These are phyloP conservation scores for Russula olivacea DNA, from an alignment of 768 basidiomycete genomes.

Conservation along the genomic window DNA sequence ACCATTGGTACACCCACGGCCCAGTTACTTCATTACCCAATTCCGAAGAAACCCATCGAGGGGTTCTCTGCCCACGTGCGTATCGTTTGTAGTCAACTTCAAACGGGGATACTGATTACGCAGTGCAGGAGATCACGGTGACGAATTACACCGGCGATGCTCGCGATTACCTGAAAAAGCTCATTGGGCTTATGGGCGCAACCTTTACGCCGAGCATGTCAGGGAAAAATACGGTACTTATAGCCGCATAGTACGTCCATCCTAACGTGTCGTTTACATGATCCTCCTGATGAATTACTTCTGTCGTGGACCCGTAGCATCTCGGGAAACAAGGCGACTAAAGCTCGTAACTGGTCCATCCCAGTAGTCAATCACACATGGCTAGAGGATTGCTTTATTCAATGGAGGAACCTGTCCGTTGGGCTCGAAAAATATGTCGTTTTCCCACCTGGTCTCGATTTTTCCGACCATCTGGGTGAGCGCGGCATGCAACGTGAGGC, in stretches of 20 bases:
- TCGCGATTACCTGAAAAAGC: constrained; percentile 80
- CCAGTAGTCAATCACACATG: constrained; percentile 86
- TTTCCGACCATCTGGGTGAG: constrained; percentile 40
- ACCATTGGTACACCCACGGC: constrained; percentile 57
- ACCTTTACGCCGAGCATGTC: constrained; percentile 80
- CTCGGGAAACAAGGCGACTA: constrained; percentile 50
- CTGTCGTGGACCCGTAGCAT: constrained; percentile 22
- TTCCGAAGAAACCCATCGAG: constrained; percentile 54
- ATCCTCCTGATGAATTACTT: background rate
- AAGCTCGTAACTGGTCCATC: constrained; percentile 75
- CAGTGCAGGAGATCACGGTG: constrained; percentile 62
- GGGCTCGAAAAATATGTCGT: constrained; percentile 61
- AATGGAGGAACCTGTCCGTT: constrained; percentile 67
- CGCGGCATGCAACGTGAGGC: constrained; percentile 26
- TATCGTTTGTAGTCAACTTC: constrained; percentile 11
- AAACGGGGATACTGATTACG: background rate
- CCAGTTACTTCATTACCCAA: constrained; percentile 80
- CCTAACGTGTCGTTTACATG: background rate
- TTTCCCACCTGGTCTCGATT: constrained; percentile 66
- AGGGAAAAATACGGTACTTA: constrained; percentile 66
- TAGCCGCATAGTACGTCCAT: constrained; percentile 71
- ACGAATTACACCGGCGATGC: constrained; percentile 87
- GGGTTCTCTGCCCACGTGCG: constrained; percentile 59
- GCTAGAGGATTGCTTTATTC: constrained; percentile 84
- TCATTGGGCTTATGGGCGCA: constrained; percentile 73